A percentile compares a stretch with the other conserved stretches of the same genome.
Conservation (phyloP, 352 stramenopile genomes). For the Phytophthora europaea region DNA sequence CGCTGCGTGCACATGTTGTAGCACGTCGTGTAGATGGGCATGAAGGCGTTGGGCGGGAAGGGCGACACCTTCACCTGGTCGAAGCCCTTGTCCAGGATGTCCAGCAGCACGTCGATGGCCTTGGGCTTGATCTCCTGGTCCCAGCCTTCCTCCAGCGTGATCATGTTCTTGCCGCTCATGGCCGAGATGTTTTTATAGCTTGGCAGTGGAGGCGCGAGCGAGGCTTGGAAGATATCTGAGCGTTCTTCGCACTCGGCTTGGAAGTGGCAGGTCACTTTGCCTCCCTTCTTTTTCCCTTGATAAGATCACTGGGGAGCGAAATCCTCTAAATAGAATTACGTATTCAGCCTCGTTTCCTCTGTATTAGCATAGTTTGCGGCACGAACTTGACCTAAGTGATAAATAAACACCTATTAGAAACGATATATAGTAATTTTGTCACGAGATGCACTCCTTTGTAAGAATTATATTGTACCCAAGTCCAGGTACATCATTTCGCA, state of each 20-base stretch:
- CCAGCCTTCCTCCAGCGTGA: conserved; percentile 88
- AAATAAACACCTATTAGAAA: neutral
- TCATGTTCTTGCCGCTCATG: conserved; percentile 88
- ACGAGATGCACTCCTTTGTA: neutral
- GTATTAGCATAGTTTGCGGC: conserved; percentile 4
- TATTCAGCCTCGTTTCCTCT: neutral
- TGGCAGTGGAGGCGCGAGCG: neutral
- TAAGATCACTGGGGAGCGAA: conserved; percentile 28
- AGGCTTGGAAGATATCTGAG: conserved; percentile 13
- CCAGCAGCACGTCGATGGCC: conserved; percentile 88
- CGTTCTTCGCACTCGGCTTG: neutral
- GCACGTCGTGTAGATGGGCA: conserved; percentile 93
- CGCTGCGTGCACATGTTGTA: conserved; percentile 99
- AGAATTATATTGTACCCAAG: conserved; percentile 7
- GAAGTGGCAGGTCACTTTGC: conserved; percentile 20
- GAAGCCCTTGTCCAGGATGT: conserved; percentile 89
- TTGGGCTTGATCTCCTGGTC: conserved; percentile 92
- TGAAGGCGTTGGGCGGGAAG: conserved; percentile 88
- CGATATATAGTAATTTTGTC: neutral
- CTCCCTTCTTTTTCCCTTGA: conserved; percentile 21
- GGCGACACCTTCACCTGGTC: conserved; percentile 84
- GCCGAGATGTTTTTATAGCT: conserved; percentile 14
- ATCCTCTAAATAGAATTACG: conserved; percentile 17
- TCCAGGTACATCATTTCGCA: conserved; percentile 4
- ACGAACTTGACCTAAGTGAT: neutral